phyloP scores from a whole-genome alignment of 2,329 filamentous ascomycete genomes.

The Hypoxylon sp. region DNA sequence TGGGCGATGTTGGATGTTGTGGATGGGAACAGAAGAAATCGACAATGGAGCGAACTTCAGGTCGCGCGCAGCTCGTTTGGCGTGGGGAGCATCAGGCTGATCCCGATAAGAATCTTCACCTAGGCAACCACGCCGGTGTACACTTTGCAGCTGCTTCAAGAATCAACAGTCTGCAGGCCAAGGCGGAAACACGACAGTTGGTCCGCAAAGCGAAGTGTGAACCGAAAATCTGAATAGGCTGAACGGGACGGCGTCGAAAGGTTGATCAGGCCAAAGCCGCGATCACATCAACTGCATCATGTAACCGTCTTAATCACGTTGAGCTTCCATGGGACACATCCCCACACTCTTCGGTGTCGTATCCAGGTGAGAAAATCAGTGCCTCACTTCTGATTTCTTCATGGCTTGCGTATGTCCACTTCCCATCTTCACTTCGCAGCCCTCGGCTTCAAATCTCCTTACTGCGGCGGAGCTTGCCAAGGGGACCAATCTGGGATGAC shows the following conservation, averaged over 20 bases:
- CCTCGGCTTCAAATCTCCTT: too few species aligned
- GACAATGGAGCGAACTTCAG: neutral
- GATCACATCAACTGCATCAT: neutral
- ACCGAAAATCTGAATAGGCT: neutral
- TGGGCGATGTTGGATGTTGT: conserved; percentile 3
- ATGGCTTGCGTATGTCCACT: neutral
- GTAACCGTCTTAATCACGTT: neutral
- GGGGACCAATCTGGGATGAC: neutral
- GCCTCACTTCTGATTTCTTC: neutral
- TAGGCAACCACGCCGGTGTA: neutral
- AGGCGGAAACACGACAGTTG: neutral
- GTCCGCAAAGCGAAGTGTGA: neutral
- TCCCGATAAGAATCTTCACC: neutral
- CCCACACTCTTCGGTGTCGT: neutral
- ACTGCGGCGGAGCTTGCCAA: too few species aligned
- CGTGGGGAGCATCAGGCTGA: neutral
- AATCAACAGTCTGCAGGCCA: neutral
- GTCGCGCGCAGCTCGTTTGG: neutral
- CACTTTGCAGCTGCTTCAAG: neutral
- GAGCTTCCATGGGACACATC: neutral
- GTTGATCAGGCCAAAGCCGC: neutral
- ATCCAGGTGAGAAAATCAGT: neutral
- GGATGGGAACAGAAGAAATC: neutral
- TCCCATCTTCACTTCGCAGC: neutral
- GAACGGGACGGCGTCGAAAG: neutral